A percentile compares a stretch with the other conserved stretches of the same genome.
These are phyloP conservation scores for Pestalotiopsis sp. DNA, from an alignment of 2,329 filamentous ascomycete species.

Conservation along the genomic window DNA sequence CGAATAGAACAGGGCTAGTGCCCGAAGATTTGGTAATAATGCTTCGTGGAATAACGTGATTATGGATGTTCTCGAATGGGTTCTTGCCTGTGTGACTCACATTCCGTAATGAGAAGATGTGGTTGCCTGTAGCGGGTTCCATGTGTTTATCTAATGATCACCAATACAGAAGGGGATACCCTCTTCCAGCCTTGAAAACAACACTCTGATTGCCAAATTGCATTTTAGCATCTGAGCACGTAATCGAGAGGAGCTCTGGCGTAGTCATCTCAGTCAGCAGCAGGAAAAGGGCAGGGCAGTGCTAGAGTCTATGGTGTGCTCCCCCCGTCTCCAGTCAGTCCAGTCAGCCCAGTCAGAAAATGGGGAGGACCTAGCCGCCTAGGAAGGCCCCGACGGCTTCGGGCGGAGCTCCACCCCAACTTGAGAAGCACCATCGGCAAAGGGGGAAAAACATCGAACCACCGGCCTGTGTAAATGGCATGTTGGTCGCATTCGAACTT, in stretches of 20 bases:
- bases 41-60: background rate
- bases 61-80: background rate
- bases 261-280: conserved; percentile 1
- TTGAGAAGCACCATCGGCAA: background rate
- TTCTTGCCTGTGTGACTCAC: background rate
- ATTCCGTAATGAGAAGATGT: background rate
- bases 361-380: background rate
- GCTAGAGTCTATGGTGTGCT: background rate
- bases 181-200: background rate
- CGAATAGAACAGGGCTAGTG: background rate
- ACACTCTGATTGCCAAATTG: background rate
- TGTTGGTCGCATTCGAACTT: conserved; percentile 8
- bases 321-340: background rate
- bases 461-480: conserved; percentile 1
- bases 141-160: conserved; percentile 6
- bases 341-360: too few species aligned
- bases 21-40: background rate
- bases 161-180: background rate
- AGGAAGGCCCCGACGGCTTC: background rate
- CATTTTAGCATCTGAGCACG: conserved; percentile 3
- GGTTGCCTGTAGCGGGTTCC: background rate
- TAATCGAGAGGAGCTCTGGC: conserved; percentile 5
- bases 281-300: background rate
- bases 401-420: conserved; percentile 5
- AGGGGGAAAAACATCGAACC: conserved; percentile 7